These are phyloP conservation scores for Spinacia oleracea DNA, from an alignment of 179 eudicot genomes.

Conservation along the genomic window DNA sequence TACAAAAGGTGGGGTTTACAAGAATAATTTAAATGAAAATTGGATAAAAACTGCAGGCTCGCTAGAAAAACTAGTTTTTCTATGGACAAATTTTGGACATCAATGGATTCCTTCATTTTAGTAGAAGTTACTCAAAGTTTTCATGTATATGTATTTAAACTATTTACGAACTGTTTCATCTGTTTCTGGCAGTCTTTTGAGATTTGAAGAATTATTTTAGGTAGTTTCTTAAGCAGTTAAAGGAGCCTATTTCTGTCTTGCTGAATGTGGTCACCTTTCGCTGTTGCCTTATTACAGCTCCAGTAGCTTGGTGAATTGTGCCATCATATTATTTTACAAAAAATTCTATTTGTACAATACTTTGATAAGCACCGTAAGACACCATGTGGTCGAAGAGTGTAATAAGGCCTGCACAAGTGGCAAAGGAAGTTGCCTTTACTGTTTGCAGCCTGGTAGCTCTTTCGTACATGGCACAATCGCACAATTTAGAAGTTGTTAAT, in stretches of 20 bases:
- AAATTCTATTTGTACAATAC: too few relatives aligned
- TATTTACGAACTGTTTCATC: too few relatives aligned
- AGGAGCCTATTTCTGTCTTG: neutral
- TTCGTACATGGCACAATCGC: neutral
- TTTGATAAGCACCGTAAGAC: neutral
- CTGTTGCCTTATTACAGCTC: neutral
- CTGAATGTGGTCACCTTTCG: neutral
- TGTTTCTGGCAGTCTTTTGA: neutral
- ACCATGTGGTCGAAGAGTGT: neutral
- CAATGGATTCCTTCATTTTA: neutral
- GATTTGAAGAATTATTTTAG: neutral
- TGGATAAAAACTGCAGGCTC: neutral
- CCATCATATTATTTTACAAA: neutral
- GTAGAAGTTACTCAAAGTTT: neutral
- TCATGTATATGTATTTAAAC: too few relatives aligned
- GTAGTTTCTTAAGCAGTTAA: neutral
- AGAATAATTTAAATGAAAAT: neutral
- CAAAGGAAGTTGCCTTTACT: neutral
- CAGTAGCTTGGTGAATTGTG: neutral
- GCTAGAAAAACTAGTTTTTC: neutral
- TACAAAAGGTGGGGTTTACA: neutral
- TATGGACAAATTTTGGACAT: neutral
- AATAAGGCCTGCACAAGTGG: conserved; percentile 2
- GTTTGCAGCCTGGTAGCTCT: neutral
- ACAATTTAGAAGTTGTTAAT: neutral